These are phyloP conservation scores for Pseudomonodictys pantanalensis DNA, from an alignment of 495 filamentous ascomycete species.

Conservation along the genomic window DNA sequence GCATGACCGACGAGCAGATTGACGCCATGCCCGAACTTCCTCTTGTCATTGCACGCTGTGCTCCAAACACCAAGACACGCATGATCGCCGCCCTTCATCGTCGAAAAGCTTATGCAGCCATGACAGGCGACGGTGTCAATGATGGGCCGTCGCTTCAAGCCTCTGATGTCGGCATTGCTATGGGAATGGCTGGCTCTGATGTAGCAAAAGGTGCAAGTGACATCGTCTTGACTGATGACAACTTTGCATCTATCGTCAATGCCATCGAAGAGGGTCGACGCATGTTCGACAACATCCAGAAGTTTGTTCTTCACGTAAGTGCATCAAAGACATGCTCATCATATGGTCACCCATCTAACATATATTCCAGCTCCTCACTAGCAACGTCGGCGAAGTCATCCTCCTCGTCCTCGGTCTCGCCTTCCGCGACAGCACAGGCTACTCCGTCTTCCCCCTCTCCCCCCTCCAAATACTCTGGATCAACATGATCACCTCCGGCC, in stretches of 20 bases:
- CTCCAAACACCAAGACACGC: slow-evolving; percentile 63
- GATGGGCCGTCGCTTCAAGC: slow-evolving; percentile 71
- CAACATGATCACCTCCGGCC: slow-evolving; percentile 69
- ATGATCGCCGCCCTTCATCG: slow-evolving; percentile 69
- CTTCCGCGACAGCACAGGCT: slow-evolving; percentile 58
- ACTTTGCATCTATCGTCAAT: slow-evolving; percentile 72
- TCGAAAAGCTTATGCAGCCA: slow-evolving; percentile 56
- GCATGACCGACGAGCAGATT: slow-evolving; percentile 57
- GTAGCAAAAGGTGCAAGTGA: slow-evolving; percentile 76
- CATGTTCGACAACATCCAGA: slow-evolving; percentile 77
- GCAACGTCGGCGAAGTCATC: slow-evolving; percentile 70
- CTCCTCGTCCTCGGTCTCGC: slow-evolving; percentile 64
- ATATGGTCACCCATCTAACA: slow-evolving; percentile 51
- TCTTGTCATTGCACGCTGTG: slow-evolving; percentile 64
- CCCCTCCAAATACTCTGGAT: slow-evolving; percentile 72
- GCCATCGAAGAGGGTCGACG: slow-evolving; percentile 68
- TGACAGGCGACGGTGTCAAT: slow-evolving; percentile 71
- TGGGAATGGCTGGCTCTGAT: slow-evolving; percentile 69
- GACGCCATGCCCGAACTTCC: slow-evolving; percentile 58
- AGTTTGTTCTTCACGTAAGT: slow-evolving; percentile 62
- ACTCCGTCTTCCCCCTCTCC: slow-evolving; percentile 71
- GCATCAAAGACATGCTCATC: not conserved
- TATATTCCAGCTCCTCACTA: slow-evolving; percentile 61
- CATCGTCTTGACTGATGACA: slow-evolving; percentile 72
- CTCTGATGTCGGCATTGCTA: slow-evolving; percentile 77